Base-by-base conservation (phyloP, 345 rosid genomes). In the Durio zibethinus region DNA sequence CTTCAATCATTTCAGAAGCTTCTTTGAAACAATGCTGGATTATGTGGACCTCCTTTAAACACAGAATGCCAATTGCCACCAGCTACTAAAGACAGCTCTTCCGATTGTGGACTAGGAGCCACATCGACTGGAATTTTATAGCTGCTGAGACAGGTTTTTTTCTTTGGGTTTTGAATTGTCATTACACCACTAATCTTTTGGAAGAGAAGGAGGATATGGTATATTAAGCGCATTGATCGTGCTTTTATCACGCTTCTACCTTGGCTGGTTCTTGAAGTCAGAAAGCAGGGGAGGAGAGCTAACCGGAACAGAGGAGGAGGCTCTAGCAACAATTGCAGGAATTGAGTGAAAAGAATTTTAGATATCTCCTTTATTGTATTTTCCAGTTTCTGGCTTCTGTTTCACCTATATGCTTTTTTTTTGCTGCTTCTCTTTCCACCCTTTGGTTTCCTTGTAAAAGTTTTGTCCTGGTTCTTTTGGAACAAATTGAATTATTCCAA, bases 1-100 rank as follows among this genome's bases (percentile, higher is more conserved):
- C 27, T 89, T 12, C 45, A 9, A 36, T 42, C 89, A 40, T 83
- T 59, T 20, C 61, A 14, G 14, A 9, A 14, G 10, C 7, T 74
- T 74, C 82, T 14, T 87, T 62, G 60, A 31, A 75, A 78, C 2
- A 87, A 87, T 18, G 0, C 12, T 0, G 57, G 85, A 50, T 63
- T 85, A 14, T 83, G 89, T 53, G 89, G 87, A 15, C 0, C 2
- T 0, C 87, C 31, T 3, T 56, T 80, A 57, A 7, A 35, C 2
- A 53, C 9, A 10, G 60, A 2, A 14, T 80, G 84, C 66, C 1
- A 0, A 31, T 33, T 18, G 1, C 1, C 73, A 12, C 25, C 52
- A 11, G 1, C 59, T 15, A 7, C 1, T 20, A 4, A 48, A 12
- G 60, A 23, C 31, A 14, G 62, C 40, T 29, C 25, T 50, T 8